A percentile compares a stretch with the other conserved stretches of the same genome.
These are phyloP conservation scores for Jimgerdemannia flammicorona DNA, from an alignment of 192 early-diverging fungal species.

Conservation along the genomic window DNA sequence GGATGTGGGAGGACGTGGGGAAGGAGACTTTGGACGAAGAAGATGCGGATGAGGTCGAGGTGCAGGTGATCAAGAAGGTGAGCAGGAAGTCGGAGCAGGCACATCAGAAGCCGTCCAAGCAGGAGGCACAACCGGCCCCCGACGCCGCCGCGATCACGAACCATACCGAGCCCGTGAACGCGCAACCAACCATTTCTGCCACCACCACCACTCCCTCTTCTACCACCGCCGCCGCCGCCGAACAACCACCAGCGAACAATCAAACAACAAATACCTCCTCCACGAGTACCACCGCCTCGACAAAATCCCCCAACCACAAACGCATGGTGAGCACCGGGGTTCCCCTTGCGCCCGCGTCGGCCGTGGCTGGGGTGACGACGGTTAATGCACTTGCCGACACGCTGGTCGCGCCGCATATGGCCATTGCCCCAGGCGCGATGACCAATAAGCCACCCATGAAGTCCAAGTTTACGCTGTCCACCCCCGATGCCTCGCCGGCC, in stretches of 20 bases:
- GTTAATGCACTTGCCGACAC: background rate
- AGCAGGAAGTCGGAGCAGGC: no score
- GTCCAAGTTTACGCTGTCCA: background rate
- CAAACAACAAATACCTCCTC: background rate
- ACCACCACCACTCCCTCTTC: background rate
- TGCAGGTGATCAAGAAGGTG: background rate
- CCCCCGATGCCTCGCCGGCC: background rate
- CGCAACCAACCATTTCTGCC: background rate
- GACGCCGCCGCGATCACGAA: background rate
- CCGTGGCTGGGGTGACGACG: background rate
- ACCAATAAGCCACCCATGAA: background rate
- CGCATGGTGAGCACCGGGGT: background rate
- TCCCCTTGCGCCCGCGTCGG: background rate
- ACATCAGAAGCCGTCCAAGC: no score
- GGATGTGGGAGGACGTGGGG: background rate
- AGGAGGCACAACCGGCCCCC: background rate
- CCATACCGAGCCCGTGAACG: background rate
- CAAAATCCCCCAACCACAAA: background rate
- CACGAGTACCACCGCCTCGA: background rate
- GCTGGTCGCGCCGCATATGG: background rate
- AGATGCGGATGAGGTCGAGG: background rate
- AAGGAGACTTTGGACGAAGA: background rate
- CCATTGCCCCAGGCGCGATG: background rate
- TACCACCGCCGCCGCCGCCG: background rate
- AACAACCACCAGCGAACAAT: background rate